Percentiles rank a stretch among this genome's conserved stretches.
These are phyloP conservation scores for Parmelia sp. DNA, from an alignment of 495 filamentous ascomycete species.

Conservation along the genomic window DNA sequence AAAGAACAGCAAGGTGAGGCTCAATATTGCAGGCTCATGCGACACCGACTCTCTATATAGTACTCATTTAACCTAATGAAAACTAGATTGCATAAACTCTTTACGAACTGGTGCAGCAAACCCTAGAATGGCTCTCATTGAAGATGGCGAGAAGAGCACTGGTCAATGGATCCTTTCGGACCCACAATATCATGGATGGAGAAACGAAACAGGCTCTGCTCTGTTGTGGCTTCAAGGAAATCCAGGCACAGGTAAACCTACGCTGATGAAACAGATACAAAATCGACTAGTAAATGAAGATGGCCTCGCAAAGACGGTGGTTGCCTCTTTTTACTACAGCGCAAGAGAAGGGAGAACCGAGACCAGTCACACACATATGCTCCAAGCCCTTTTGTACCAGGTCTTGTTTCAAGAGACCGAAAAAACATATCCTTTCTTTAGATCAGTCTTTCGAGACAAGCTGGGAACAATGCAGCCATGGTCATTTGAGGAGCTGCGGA, in stretches of 20 bases:
- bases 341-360: not conserved
- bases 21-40: not conserved
- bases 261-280: not conserved
- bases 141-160: not conserved
- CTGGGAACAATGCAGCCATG: not conserved
- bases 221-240: not conserved
- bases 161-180: not conserved
- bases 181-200: not conserved
- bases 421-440: not conserved
- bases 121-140: not conserved
- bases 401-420: not conserved
- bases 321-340: not conserved
- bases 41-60: not conserved
- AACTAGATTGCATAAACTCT: not conserved
- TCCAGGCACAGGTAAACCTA: not conserved
- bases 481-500: not conserved
- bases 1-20: not conserved
- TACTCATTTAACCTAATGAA: not conserved
- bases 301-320: not conserved
- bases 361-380: not conserved
- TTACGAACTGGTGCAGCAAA: not conserved
- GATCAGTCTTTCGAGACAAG: not conserved
- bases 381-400: not conserved
- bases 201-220: not conserved
- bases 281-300: not conserved